These are phyloP conservation scores for Capsicum pubescens DNA, from an alignment of 257 asterid species.

Conservation along the genomic window DNA sequence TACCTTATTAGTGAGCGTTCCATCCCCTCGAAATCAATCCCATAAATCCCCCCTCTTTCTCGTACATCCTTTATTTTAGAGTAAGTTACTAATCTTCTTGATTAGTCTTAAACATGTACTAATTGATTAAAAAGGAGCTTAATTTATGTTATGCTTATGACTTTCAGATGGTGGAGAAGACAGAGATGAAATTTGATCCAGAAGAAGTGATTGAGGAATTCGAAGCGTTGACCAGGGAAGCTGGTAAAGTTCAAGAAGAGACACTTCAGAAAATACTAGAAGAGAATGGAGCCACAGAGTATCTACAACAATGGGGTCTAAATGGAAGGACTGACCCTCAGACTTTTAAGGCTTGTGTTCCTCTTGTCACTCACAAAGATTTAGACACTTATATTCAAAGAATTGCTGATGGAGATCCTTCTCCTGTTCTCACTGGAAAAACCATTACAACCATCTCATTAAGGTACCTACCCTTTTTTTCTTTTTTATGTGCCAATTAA, in stretches of 20 bases:
- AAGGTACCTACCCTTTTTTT: slow-evolving; percentile 55
- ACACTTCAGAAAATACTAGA: slow-evolving; percentile 73
- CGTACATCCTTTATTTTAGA: not conserved
- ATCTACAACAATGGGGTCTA: slow-evolving; percentile 73
- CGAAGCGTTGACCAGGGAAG: slow-evolving; percentile 68
- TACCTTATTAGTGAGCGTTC: too few species aligned
- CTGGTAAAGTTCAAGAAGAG: slow-evolving; percentile 74
- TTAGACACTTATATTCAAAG: slow-evolving; percentile 79
- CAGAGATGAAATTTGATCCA: slow-evolving; percentile 64
- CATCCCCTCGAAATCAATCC: too few species aligned
- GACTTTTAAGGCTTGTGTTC: slow-evolving; percentile 66
- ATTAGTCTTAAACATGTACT: not conserved
- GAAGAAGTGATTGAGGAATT: slow-evolving; percentile 72
- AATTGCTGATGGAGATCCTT: slow-evolving; percentile 74
- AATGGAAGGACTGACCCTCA: slow-evolving; percentile 72
- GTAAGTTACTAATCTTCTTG: not conserved
- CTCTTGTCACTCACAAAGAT: slow-evolving; percentile 73
- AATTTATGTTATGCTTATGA: not conserved
- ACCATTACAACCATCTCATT: slow-evolving; percentile 86
- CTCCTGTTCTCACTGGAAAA: slow-evolving; percentile 69
- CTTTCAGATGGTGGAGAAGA: slow-evolving; percentile 60
- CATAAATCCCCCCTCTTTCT: too few species aligned
- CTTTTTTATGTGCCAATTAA: not conserved
- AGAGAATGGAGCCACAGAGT: slow-evolving; percentile 81
- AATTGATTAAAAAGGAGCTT: slow-evolving; percentile 10